These are phyloP conservation scores for Herpetospermum pedunculosum DNA, from an alignment of 306 rosid species.

Conservation along the genomic window DNA sequence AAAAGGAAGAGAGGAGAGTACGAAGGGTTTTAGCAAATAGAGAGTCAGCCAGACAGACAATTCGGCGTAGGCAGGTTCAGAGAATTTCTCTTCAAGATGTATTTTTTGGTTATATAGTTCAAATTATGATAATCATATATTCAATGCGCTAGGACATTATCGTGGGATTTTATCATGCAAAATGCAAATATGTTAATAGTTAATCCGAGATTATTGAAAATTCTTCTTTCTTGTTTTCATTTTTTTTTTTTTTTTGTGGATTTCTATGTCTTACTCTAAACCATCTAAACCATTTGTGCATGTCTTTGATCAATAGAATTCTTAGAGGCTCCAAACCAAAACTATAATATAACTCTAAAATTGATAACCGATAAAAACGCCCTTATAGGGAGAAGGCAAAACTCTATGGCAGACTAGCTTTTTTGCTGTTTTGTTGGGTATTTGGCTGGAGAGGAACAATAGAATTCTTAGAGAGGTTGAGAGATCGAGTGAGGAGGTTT, in stretches of 20 bases:
- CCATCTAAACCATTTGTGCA: not conserved
- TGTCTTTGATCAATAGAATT: too few species aligned
- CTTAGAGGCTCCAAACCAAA: not conserved
- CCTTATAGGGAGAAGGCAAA: too few species aligned
- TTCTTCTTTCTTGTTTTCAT: not conserved
- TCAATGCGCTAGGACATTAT: not conserved
- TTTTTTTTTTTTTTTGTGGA: not conserved
- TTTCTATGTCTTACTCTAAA: not conserved
- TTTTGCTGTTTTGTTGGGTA: too few species aligned
- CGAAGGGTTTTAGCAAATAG: constrained; percentile 87
- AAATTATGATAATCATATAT: not conserved
- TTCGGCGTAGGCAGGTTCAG: constrained; percentile 90
- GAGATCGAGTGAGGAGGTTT: too few species aligned
- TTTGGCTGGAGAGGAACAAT: too few species aligned
- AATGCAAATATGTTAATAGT: not conserved
- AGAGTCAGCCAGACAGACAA: constrained; percentile 96
- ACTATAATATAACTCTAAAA: not conserved
- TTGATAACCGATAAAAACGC: not conserved
- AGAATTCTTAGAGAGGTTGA: too few species aligned
- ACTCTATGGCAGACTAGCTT: too few species aligned
- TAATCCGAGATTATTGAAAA: not conserved
- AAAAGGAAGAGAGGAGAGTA: constrained; percentile 76
- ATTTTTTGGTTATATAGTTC: not conserved
- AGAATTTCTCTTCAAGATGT: not conserved
- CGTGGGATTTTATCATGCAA: not conserved